Evolutionary conservation across 352 stramenopile species (phyloP), one percentile per base, ranked within the genome.

Genomic region (Globisporangium canariense): DNA sequence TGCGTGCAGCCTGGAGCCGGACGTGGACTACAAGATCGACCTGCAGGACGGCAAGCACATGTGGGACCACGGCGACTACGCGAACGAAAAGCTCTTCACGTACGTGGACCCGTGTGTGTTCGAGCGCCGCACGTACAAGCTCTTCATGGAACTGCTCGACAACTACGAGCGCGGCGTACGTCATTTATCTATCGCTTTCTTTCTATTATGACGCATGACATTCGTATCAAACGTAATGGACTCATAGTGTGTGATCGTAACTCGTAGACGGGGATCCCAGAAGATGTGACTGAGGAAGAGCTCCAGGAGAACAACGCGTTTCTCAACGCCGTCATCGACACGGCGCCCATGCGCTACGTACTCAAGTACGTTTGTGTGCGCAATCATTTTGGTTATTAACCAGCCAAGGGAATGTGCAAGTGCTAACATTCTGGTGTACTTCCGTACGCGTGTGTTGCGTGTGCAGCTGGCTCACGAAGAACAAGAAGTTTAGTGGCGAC

Each of bases 11-110:
- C 81, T 98, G 7, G 77, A 86, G 56, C 90, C 94, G 0, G 80
- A 88, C 59, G 77, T 90, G 47, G 86, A 99, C 73, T 99, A 98
- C 65, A 74, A 82, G 55, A 91, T 99, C 54, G 93, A 98, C 69
- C 77, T 99, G 13, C 94, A 99, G 75, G 75, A 88, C 18, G 90
- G 90, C 38, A 98, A 98, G 73, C 89, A 82, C 55, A 80, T 86
- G 14, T 98, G 88, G 70, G 75, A 92, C 58, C 88, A 89, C 53
- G 90, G 92, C 6, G 94, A 98, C 67, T 77, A 77, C 5, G 94
- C 96, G 2, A 64, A 60, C 40, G 93, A 98, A 14, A 86, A 86
- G 32, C 83, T 99, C 28, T 99, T 99, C 71, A 83, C 78, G 38
- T 92, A 81, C 64, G 90, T 98, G 34, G 83, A 98, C 65, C 71